These are phyloP conservation scores for Gliomastix tumulicola DNA, from an alignment of 2,329 filamentous ascomycete genomes.

Conservation along the genomic window DNA sequence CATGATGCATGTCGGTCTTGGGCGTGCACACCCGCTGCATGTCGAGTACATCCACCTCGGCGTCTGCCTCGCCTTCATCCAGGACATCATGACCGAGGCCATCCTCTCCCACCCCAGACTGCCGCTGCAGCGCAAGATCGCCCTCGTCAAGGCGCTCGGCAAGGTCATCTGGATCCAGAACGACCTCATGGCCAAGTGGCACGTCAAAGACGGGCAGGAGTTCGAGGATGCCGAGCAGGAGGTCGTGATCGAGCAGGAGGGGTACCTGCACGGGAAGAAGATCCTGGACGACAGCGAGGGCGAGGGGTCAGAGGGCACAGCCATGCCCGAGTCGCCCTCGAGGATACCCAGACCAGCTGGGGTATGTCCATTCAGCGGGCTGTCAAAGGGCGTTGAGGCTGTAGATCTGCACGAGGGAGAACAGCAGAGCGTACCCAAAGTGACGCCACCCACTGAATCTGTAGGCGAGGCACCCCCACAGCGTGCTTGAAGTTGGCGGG, in stretches of 20 bases:
- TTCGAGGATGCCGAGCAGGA: conserved; percentile 36
- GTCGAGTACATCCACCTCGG: conserved; percentile 78
- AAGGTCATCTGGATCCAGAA: conserved; percentile 89
- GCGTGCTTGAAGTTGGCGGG: too few relatives aligned
- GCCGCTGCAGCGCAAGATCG: conserved; percentile 60
- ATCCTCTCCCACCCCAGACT: conserved; percentile 66
- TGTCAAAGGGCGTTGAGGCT: too few relatives aligned
- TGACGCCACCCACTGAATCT: too few relatives aligned
- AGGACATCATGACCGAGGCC: conserved; percentile 71
- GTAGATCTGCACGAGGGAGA: too few relatives aligned
- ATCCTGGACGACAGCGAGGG: conserved; percentile 36
- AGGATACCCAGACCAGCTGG: conserved; percentile 9
- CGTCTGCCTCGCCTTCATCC: conserved; percentile 64
- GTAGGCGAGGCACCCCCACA: too few relatives aligned
- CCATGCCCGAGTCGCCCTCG: conserved; percentile 5
- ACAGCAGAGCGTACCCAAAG: too few relatives aligned
- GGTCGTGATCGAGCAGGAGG: conserved; percentile 51
- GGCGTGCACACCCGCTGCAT: conserved; percentile 64
- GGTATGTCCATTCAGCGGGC: too few relatives aligned
- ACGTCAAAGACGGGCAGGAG: conserved; percentile 63
- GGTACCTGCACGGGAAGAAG: conserved; percentile 57
- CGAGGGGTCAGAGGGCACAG: conserved; percentile 8
- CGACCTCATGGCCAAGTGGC: conserved; percentile 79
- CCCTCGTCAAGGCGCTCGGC: conserved; percentile 65
- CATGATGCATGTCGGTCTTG: conserved; percentile 76